phyloP scores from a whole-genome alignment of 169 alveolate genomes.

The Eimeria necatrix region DNA sequence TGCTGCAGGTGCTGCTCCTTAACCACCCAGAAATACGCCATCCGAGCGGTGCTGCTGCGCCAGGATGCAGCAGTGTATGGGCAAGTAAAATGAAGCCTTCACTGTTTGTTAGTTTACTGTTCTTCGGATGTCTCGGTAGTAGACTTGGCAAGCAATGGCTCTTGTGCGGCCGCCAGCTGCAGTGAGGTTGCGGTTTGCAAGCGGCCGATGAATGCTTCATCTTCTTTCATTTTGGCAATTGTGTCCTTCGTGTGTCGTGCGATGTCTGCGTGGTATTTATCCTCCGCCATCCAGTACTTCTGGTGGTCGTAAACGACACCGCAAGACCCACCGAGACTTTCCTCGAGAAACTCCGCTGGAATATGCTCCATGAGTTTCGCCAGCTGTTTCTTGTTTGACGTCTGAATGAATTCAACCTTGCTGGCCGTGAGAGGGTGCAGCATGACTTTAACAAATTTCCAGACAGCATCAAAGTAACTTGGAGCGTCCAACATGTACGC shows the following conservation, averaged over 20 bases:
- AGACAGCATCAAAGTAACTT: conserved; percentile 51
- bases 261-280: background rate
- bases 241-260: background rate
- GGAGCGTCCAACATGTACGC: conserved; percentile 70
- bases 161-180: background rate
- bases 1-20: too few relatives aligned
- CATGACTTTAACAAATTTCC: conserved; percentile 46
- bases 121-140: background rate
- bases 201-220: background rate
- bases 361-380: background rate
- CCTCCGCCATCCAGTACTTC: conserved; percentile 68
- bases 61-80: too few relatives aligned
- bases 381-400: background rate
- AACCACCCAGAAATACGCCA: too few relatives aligned
- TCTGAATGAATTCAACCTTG: conserved; percentile 32
- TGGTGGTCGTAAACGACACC: conserved; percentile 46
- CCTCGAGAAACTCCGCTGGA: conserved; percentile 46
- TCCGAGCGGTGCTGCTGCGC: too few relatives aligned
- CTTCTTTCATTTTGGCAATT: background rate
- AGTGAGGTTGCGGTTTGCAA: background rate
- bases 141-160: too few relatives aligned
- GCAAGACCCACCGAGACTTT: conserved; percentile 57
- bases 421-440: conserved; percentile 71
- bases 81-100: background rate
- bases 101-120: too few relatives aligned